Evolutionary conservation across 2,329 filamentous ascomycete species (phyloP), one percentile per base, ranked within the genome.

Genomic region (Aspergillus sp.): DNA sequence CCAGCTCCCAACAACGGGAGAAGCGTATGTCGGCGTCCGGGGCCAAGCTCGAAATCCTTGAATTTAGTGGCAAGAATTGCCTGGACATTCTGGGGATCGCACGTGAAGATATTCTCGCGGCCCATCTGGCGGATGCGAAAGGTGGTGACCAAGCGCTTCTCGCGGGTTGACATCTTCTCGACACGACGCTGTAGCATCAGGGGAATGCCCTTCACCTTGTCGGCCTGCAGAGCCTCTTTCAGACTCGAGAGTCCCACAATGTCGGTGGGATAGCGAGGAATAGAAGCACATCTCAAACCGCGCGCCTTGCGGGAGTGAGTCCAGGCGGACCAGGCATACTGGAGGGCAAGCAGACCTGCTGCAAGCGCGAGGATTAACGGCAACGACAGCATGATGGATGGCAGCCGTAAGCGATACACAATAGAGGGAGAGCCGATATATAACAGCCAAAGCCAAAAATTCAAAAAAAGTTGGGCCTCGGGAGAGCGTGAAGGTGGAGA

Each of bases 61-160:
- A 96, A 96, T 69, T 96, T 90, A 1, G 88, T 90, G 0, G 91
- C 90, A 12, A 96, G 79, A 21, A 96, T 81, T 19, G 92, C 90
- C 73, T 96, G 95, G 75, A 96, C 87, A 70, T 96, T 96, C 56
- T 70, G 70, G 3, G 75, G 74, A 15, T 77, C 75, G 21, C 64
- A 61, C 7, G 74, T 76, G 35, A 68, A 65, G 41, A 69, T 45
- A 11, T 59, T 54, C 9, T 70, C 61, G 15, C 60, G 61, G 21
- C 65, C 67, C 21, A 69, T 55, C 37, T 67, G 67, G 35, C 64
- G 62, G 15, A 69, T 27, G 6, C 60, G 43, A 43, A 64, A 71
- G 11, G 69, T 72, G 2, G 62, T 58, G 25, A 72, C 66, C 39
- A 60, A 56, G 33, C 70, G 67, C 35, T 61, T 57, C 51, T 71